These are phyloP conservation scores for Pyrus communis DNA, from an alignment of 306 rosid species.

Conservation along the genomic window DNA sequence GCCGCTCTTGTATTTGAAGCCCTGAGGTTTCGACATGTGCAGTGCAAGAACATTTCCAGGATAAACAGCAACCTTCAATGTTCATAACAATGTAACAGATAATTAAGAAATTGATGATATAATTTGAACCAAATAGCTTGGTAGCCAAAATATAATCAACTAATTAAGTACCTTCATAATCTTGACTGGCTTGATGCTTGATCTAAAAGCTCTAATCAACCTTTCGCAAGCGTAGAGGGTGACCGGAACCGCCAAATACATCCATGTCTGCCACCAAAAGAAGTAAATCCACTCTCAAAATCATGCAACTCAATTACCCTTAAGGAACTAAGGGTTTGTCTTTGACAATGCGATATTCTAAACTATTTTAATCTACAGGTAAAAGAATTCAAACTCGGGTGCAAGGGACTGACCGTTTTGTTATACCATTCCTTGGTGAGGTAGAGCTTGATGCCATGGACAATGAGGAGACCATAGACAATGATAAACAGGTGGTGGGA, in stretches of 20 bases:
- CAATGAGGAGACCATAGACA: slow-evolving; percentile 45
- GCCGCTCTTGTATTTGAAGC: slow-evolving; percentile 50
- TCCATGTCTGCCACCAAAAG: slow-evolving; percentile 38
- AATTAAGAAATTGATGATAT: not conserved
- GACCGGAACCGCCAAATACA: slow-evolving; percentile 50
- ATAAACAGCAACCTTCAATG: slow-evolving; percentile 41
- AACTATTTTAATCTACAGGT: not conserved
- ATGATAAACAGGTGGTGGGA: slow-evolving; percentile 54
- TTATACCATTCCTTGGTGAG: slow-evolving; percentile 48
- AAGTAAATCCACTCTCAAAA: not conserved
- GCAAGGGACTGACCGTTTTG: slow-evolving; percentile 31
- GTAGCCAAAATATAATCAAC: no score
- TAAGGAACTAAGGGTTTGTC: not conserved
- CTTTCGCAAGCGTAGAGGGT: slow-evolving; percentile 40
- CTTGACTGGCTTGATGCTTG: slow-evolving; percentile 49
- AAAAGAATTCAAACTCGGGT: not conserved
- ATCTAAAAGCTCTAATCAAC: slow-evolving; percentile 43
- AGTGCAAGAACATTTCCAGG: slow-evolving; percentile 53
- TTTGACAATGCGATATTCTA: not conserved
- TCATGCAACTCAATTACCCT: not conserved
- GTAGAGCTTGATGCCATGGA: slow-evolving; percentile 42
- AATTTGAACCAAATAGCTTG: not conserved
- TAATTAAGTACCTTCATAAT: slow-evolving; percentile 38
- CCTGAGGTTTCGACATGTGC: slow-evolving; percentile 53
- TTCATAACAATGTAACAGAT: not conserved